A percentile compares a stretch with the other conserved stretches of the same genome.
These are phyloP conservation scores for Anthoceros angustus DNA, from an alignment of 225 moss, liverwort and hornwort species.

Conservation along the genomic window DNA sequence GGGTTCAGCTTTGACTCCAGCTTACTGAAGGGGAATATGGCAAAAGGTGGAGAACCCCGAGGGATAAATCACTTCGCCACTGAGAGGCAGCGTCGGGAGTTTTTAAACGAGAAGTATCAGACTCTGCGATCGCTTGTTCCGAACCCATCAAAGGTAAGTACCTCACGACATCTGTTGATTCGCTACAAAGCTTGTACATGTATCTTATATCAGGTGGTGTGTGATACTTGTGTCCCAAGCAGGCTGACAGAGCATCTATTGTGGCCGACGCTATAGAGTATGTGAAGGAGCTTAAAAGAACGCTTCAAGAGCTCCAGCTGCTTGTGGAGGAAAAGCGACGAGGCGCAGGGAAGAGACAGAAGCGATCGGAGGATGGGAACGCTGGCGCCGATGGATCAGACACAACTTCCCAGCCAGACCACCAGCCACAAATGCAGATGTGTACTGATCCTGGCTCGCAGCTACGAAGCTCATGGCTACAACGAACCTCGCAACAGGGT, in stretches of 20 bases:
- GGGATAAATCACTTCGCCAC: conserved; percentile 86
- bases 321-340: conserved; percentile 55
- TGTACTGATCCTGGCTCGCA: conserved; percentile 19
- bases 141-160: conserved; percentile 79
- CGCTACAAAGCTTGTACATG: not conserved
- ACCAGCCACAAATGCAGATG: conserved; percentile 13
- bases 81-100: conserved; percentile 74
- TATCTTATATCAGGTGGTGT: not conserved
- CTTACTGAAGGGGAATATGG: conserved; percentile 4
- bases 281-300: conserved; percentile 76
- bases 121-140: conserved; percentile 81
- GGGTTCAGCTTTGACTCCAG: not conserved
- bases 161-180: not conserved
- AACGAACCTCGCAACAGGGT: conserved; percentile 47
- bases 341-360: conserved; percentile 5
- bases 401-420: not conserved
- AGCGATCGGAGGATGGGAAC: conserved; percentile 18
- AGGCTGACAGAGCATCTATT: conserved; percentile 96
- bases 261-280: conserved; percentile 91
- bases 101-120: conserved; percentile 91
- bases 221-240: not conserved
- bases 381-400: conserved; percentile 9
- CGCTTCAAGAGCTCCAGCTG: conserved; percentile 54
- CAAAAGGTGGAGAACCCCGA: conserved; percentile 33
- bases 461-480: conserved; percentile 62